Conservation (phyloP, 352 stramenopile species). For the Blastocystis sp. region DNA sequence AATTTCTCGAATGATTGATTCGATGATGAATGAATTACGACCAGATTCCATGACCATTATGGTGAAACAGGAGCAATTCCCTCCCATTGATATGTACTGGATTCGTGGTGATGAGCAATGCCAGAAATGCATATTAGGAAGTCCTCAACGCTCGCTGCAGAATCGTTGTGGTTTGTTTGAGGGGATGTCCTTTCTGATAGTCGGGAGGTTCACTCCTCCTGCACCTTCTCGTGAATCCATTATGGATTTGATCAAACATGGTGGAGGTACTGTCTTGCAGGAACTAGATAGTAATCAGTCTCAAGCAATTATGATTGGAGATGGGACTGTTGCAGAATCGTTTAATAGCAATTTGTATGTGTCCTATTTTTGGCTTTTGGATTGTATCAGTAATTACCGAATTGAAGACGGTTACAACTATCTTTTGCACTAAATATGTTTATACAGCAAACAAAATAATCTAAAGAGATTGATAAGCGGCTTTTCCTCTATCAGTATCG, state of each 20-base stretch:
- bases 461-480: constrained; percentile 45
- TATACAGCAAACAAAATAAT: background rate
- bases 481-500: background rate
- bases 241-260: background rate
- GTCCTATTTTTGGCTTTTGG: background rate
- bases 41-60: background rate
- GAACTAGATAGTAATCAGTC: background rate
- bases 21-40: background rate
- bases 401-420: background rate
- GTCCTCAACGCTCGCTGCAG: background rate
- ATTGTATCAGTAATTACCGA: constrained; percentile 34
- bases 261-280: background rate
- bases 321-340: background rate
- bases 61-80: background rate
- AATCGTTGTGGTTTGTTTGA: constrained; percentile 11
- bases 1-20: background rate
- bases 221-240: background rate
- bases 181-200: background rate
- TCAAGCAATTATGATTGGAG: background rate
- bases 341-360: background rate
- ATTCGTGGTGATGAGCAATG: background rate
- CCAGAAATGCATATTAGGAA: background rate
- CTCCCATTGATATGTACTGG: background rate
- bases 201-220: background rate
- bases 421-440: background rate